These are phyloP conservation scores for Maudiozyma serrabonitensis DNA, from an alignment of 805 yeast species.

Conservation along the genomic window DNA sequence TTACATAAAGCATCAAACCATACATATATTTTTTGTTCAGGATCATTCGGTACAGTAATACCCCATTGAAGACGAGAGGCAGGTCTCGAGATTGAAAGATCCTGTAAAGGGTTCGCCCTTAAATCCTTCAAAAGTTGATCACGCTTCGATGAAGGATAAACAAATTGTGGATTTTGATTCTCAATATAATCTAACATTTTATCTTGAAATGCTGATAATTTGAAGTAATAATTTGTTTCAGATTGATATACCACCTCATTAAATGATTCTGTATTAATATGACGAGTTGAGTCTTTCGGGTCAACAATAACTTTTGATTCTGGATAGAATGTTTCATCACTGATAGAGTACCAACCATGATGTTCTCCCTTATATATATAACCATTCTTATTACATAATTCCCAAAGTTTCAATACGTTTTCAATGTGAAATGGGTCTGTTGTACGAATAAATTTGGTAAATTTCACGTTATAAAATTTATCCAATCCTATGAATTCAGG, in stretches of 20 bases:
- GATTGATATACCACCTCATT: slow-evolving; percentile 65
- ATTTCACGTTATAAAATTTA: slow-evolving; percentile 41
- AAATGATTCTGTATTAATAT: slow-evolving; percentile 51
- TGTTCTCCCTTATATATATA: slow-evolving; percentile 76
- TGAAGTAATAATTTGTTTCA: slow-evolving; percentile 84
- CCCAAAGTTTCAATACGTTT: slow-evolving; percentile 68
- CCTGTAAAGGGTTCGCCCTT: slow-evolving; percentile 38
- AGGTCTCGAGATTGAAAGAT: slow-evolving; percentile 85
- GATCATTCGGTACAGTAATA: slow-evolving; percentile 74
- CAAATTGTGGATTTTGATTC: slow-evolving; percentile 43
- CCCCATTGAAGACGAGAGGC: slow-evolving; percentile 77
- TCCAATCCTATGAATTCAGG: slow-evolving; percentile 59
- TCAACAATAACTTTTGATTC: slow-evolving; percentile 53
- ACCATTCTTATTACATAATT: slow-evolving; percentile 44
- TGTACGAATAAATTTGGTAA: slow-evolving; percentile 79
- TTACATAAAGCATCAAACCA: slow-evolving; percentile 95
- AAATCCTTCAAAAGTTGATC: slow-evolving; percentile 50
- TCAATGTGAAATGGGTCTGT: slow-evolving; percentile 71
- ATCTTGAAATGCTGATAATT: slow-evolving; percentile 50
- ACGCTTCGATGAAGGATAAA: slow-evolving; percentile 55
- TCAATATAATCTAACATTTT: slow-evolving; percentile 37
- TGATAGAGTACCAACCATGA: slow-evolving; percentile 88
- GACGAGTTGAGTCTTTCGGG: slow-evolving; percentile 17
- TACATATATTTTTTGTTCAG: slow-evolving; percentile 74
- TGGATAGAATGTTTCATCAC: slow-evolving; percentile 92